Evolutionary conservation across 441 rosid genomes (phyloP).

Genomic region (Gossypium lobatum): DNA sequence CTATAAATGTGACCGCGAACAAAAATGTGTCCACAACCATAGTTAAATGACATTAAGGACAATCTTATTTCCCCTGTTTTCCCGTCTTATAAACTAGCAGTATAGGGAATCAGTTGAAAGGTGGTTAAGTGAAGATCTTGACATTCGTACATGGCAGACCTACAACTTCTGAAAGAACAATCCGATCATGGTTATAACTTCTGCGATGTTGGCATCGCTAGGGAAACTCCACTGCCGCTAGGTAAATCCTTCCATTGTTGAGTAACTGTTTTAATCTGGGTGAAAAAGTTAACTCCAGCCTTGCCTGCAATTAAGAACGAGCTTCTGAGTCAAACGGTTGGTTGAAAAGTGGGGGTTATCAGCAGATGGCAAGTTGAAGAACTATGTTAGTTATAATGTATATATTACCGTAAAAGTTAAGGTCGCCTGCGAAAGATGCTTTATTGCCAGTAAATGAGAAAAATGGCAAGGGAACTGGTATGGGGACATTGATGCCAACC

Average conservation of each 20-base stretch:
- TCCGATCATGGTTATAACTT: conserved; percentile 27
- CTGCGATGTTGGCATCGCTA: conserved; percentile 93
- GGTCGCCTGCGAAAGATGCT: conserved; percentile 89
- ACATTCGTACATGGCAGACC: conserved; percentile 16
- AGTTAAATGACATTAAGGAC: neutral
- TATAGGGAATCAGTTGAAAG: neutral
- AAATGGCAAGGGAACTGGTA: conserved; percentile 88
- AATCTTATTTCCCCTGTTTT: neutral
- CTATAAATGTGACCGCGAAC: neutral
- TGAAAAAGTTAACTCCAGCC: conserved; percentile 84
- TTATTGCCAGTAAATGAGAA: conserved; percentile 85
- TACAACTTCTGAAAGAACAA: neutral
- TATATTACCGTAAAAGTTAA: conserved; percentile 75
- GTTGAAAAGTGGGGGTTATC: neutral
- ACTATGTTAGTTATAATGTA: neutral
- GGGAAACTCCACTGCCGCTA: conserved; percentile 51
- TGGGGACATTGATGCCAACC: conserved; percentile 94
- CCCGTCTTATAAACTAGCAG: neutral
- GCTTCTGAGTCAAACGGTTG: neutral
- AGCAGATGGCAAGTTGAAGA: neutral
- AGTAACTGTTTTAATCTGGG: conserved; percentile 84
- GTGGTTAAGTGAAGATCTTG: neutral
- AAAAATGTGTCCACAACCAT: neutral
- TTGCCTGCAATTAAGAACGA: conserved; percentile 48
- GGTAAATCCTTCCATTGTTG: conserved; percentile 95